These are phyloP conservation scores for Fusarium ramigenum DNA, from an alignment of 2,329 filamentous ascomycete genomes.

Conservation along the genomic window DNA sequence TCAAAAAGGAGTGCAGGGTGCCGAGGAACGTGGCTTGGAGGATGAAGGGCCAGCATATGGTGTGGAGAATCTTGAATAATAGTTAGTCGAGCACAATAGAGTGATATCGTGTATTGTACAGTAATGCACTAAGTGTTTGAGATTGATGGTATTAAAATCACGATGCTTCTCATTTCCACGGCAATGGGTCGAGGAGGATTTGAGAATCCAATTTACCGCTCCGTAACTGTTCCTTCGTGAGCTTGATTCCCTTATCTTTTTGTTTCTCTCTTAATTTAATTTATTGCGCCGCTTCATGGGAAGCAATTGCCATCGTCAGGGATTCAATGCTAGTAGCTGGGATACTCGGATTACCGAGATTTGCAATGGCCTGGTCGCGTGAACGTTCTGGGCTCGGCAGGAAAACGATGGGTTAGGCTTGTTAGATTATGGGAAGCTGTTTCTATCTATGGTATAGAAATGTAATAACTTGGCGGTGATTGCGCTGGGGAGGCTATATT, in stretches of 20 bases:
- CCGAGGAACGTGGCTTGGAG: background rate
- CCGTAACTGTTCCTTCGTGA: background rate
- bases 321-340: constrained; percentile 9
- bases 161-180: constrained; percentile 1
- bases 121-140: constrained; percentile 23
- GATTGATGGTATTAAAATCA: constrained; percentile 17
- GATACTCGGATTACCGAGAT: constrained; percentile 36
- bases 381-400: background rate
- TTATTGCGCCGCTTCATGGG: background rate
- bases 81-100: background rate
- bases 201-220: background rate
- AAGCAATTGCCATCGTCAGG: constrained; percentile 8
- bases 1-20: constrained; percentile 14
- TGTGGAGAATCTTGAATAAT: constrained; percentile 16
- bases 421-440: constrained; percentile 10
- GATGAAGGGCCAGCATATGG: constrained; percentile 1
- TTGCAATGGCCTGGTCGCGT: constrained; percentile 31
- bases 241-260: background rate
- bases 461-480: constrained; percentile 13
- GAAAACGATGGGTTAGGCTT: background rate
- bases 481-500: constrained; percentile 4
- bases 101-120: background rate
- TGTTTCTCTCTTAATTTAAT: constrained; percentile 2
- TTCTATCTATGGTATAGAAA: constrained; percentile 34
- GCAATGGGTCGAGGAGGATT: background rate